phyloP scores from a whole-genome alignment of 208 protist genomes.

The Vickermania ingenoplastis region DNA sequence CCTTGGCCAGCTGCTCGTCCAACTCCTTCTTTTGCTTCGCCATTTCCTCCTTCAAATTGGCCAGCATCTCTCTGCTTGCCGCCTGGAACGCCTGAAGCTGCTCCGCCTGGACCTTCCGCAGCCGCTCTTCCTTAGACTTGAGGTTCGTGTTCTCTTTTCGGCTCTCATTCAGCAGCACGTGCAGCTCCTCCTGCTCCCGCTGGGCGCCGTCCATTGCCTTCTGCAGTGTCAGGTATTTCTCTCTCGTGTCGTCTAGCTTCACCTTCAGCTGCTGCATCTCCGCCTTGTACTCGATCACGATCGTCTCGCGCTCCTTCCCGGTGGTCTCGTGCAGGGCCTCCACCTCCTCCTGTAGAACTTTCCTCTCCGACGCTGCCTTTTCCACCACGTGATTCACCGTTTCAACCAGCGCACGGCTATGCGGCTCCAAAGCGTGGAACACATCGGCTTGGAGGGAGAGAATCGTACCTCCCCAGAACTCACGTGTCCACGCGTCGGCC shows the following conservation, averaged over 20 bases:
- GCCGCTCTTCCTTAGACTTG: neutral
- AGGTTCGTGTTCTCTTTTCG: neutral
- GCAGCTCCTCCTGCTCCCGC: neutral
- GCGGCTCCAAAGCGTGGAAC: neutral
- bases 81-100: neutral
- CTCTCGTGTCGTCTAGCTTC: neutral
- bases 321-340: neutral
- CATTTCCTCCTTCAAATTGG: neutral
- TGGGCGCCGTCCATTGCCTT: slow-evolving; percentile 1
- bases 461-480: neutral
- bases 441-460: neutral
- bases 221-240: neutral
- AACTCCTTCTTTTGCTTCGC: neutral
- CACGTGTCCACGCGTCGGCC: neutral
- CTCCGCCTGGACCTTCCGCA: neutral
- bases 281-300: neutral
- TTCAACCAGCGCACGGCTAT: neutral
- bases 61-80: neutral
- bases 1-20: slow-evolving; percentile 8
- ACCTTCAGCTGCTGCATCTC: neutral
- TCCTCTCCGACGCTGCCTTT: neutral
- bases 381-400: neutral
- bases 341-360: no score
- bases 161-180: neutral
- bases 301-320: neutral